Base-by-base conservation (phyloP, 495 filamentous ascomycete genomes). In the Aspergillus diversus region DNA sequence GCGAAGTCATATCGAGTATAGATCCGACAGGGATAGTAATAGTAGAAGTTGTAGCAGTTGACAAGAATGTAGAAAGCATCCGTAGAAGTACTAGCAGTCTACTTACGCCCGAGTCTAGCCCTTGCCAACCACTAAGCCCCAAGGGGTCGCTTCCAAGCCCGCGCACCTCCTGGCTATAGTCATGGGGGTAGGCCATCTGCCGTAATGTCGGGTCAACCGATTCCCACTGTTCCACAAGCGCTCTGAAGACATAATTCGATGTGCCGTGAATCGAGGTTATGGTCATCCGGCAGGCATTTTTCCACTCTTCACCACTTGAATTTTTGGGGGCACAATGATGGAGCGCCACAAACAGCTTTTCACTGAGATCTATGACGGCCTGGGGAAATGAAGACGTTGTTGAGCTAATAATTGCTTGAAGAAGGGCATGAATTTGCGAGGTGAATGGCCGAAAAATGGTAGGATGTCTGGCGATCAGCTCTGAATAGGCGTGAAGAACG, bases 261-360 rank as follows among this genome's bases (percentile, higher is more conserved):
- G 90, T 89, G n/a, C 69, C 68, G 65, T 96, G 92, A 31, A 84
- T 80, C 31, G 83, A 80, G 11, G 80, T 72, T 16, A 95, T 75
- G 0, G 86, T 80, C 5, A 76, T 76, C 27, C 81, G 81, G 49
- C 92, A 77, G 53, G 84, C 80, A 46, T 84, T 87, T 8, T 76
- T 77, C 92, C 93, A 97, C 74, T 93, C 90, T 21, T 89, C 84
- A 27, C 81, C 82, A 31, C 85, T 80, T 35, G 85, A 85, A 63
- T 90, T 89, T 71, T 94, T 96, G 0, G 90, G 84, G 4, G 89
- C 88, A 43, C 89, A 92, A 68, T 86, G 84, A 63, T 92, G 89
- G 1, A 96, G 80, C 32, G 87, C 79, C 8, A 91, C 81, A 39
- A 86, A 83, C 13, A 96, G 71, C 6, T 79, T 80, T 55, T 86